Evolutionary conservation across 805 yeast genomes (phyloP).

Genomic region (Kockiozyma suomiensis): DNA sequence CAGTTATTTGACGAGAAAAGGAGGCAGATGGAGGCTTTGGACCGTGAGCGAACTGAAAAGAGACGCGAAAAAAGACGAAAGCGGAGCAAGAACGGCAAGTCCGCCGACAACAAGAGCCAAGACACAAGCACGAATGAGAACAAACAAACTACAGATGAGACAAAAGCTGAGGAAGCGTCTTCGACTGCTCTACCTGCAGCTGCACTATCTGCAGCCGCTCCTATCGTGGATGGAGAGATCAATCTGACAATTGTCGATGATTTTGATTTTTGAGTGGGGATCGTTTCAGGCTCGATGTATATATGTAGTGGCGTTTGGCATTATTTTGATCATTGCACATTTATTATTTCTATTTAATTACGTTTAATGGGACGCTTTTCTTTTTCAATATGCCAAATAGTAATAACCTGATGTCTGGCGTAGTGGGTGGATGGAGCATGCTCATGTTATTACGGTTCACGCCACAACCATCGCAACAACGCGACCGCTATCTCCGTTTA

Average conservation of each 20-base stretch:
- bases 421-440: no score
- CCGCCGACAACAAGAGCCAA: background rate
- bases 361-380: no score
- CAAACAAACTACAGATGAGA: background rate
- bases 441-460: background rate
- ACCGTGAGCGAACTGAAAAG: constrained; percentile 39
- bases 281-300: background rate
- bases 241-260: constrained; percentile 30
- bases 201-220: no score
- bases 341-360: no score
- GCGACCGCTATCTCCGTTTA: background rate
- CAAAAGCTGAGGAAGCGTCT: background rate
- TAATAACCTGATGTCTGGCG: no score
- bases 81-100: constrained; percentile 8
- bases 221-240: constrained; percentile 26
- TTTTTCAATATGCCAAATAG: no score
- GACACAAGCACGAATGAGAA: background rate
- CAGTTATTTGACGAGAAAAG: constrained; percentile 37
- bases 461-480: constrained; percentile 10
- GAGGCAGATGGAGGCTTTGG: constrained; percentile 26
- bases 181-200: no score
- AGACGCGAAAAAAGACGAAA: constrained; percentile 32
- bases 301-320: background rate
- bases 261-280: constrained; percentile 2
- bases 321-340: no score